These are phyloP conservation scores for Cynanchum wilfordii DNA, from an alignment of 257 asterid species.

Conservation along the genomic window DNA sequence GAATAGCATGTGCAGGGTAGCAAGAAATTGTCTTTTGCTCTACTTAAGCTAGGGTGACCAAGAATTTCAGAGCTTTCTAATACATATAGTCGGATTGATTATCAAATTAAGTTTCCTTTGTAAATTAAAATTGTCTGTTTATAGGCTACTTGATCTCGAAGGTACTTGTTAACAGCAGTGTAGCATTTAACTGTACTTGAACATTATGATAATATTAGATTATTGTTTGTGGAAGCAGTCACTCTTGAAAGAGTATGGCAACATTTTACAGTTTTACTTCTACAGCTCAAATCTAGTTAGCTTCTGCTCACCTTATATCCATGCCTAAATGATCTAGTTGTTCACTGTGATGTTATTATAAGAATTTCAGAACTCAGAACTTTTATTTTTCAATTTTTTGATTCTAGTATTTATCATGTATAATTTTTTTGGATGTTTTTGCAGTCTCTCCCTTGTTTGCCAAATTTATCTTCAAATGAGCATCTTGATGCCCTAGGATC, in stretches of 20 bases:
- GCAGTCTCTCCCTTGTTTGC: constrained; percentile 84
- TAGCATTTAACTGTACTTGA: background rate
- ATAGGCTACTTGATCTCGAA: constrained; percentile 3
- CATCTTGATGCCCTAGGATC: constrained; percentile 45
- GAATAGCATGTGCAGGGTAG: background rate
- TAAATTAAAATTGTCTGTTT: background rate
- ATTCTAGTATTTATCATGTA: constrained; percentile 2
- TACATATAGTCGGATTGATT: background rate
- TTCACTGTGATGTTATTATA: background rate
- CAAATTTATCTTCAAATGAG: constrained; percentile 56
- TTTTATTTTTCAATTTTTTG: background rate
- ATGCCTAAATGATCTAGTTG: background rate
- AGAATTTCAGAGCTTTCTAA: background rate
- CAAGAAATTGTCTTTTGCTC: background rate
- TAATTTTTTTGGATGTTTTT: constrained; percentile 16
- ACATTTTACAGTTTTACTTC: background rate
- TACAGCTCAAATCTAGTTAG: background rate
- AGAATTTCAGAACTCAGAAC: background rate
- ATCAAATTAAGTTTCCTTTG: background rate
- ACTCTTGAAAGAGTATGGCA: background rate
- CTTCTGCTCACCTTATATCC: background rate
- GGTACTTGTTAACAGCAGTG: background rate
- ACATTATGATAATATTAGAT: background rate
- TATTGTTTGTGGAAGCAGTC: background rate
- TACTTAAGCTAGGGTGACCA: background rate